Evolutionary conservation across 2,329 filamentous ascomycete species (phyloP).

Genomic region (Hyphodiscus sp.): DNA sequence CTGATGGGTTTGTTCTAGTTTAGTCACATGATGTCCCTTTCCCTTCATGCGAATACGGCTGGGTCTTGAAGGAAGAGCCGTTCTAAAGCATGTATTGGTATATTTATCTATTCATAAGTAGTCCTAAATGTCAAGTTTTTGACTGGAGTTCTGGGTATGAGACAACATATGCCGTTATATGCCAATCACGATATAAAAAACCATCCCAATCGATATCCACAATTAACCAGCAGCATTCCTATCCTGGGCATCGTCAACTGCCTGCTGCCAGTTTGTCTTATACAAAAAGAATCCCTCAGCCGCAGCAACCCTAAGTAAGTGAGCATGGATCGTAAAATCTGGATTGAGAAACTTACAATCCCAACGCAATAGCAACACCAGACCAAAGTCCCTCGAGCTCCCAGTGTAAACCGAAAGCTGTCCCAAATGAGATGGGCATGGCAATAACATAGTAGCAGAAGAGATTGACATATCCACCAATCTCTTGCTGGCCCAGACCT

Average conservation of each 20-base stretch:
- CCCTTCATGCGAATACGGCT: too few species aligned
- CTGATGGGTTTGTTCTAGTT: too few species aligned
- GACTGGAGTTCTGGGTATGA: background rate
- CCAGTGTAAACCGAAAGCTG: constrained; percentile 73
- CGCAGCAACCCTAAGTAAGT: constrained; percentile 35
- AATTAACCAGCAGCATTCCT: constrained; percentile 42
- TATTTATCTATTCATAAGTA: too few species aligned
- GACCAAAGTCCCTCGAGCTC: constrained; percentile 75
- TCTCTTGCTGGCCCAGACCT: constrained; percentile 79
- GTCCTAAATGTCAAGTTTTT: too few species aligned
- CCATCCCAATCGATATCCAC: background rate
- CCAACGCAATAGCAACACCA: constrained; percentile 59
- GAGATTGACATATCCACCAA: constrained; percentile 84
- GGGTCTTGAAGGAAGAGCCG: too few species aligned
- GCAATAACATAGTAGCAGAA: constrained; percentile 82
- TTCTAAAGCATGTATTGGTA: too few species aligned
- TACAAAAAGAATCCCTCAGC: constrained; percentile 52
- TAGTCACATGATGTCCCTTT: too few species aligned
- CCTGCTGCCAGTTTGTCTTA: constrained; percentile 47
- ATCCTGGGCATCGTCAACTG: constrained; percentile 52
- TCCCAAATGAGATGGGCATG: constrained; percentile 73
- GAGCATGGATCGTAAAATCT: constrained; percentile 33
- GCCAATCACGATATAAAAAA: background rate
- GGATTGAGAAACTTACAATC: constrained; percentile 28
- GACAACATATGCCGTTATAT: background rate